Evolutionary conservation across 306 rosid genomes (phyloP).

Genomic region (Albizia julibrissin): DNA sequence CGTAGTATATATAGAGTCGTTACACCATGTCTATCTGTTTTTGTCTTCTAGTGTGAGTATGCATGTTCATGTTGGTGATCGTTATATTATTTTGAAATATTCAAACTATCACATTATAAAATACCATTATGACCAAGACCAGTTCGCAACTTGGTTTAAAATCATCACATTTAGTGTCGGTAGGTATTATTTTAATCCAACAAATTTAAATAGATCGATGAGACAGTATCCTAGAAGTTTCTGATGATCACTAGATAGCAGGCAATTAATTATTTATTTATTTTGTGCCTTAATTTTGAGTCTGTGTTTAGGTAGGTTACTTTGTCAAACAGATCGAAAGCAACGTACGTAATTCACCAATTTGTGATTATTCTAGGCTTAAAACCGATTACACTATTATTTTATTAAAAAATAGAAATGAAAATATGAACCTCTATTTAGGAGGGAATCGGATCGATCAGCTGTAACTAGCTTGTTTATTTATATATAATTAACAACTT

Average conservation of each 20-base stretch:
- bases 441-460: neutral
- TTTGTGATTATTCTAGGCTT: neutral
- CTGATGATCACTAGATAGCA: neutral
- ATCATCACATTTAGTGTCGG: neutral
- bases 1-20: neutral
- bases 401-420: neutral
- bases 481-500: neutral
- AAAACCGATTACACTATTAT: neutral
- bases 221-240: neutral
- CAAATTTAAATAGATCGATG: neutral
- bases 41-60: neutral
- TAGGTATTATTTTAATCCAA: neutral
- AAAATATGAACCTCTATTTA: neutral
- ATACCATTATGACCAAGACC: neutral
- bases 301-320: neutral
- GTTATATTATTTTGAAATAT: neutral
- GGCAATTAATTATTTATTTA: neutral
- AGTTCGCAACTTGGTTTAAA: neutral
- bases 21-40: neutral
- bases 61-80: neutral
- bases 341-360: neutral
- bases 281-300: neutral
- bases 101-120: neutral
- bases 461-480: neutral
- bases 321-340: slow-evolving; percentile 1